These are phyloP conservation scores for Cyberlindnera subsufficiens DNA, from an alignment of 805 yeast species.

Conservation along the genomic window DNA sequence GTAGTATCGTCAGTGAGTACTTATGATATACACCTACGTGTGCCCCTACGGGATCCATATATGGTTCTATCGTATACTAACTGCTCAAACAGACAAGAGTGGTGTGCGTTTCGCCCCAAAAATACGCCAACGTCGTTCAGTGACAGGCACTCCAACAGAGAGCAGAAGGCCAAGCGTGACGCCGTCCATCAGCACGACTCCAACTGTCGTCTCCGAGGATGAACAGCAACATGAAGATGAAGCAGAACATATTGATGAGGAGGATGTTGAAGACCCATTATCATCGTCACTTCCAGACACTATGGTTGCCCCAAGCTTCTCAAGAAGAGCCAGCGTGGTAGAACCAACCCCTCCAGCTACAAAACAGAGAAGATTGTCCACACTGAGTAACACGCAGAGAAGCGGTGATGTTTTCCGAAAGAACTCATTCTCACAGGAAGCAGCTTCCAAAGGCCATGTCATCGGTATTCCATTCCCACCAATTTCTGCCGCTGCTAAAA, in stretches of 20 bases:
- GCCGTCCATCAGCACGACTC: constrained; percentile 3
- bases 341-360: constrained; percentile 14
- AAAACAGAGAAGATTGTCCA: constrained; percentile 34
- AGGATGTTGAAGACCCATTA: neutral
- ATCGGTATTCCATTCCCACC: constrained; percentile 24
- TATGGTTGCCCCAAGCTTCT: neutral
- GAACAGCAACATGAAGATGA: constrained; percentile 12
- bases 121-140: constrained; percentile 35
- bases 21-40: neutral
- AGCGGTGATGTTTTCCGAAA: constrained; percentile 28
- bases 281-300: neutral
- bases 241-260: constrained; percentile 5
- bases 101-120: constrained; percentile 67
- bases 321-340: constrained; percentile 15
- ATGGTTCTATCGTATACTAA: neutral
- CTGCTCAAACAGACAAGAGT: constrained; percentile 32
- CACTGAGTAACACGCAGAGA: constrained; percentile 28
- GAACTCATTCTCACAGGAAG: constrained; percentile 7
- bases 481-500: neutral
- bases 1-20: constrained; percentile 38
- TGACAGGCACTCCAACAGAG: constrained; percentile 20
- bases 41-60: too few species aligned
- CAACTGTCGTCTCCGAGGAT: constrained; percentile 5
- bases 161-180: constrained; percentile 22
- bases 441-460: constrained; percentile 16